These are phyloP conservation scores for Ceratocystiopsis brevicomis DNA, from an alignment of 2,329 filamentous ascomycete species.

Conservation along the genomic window DNA sequence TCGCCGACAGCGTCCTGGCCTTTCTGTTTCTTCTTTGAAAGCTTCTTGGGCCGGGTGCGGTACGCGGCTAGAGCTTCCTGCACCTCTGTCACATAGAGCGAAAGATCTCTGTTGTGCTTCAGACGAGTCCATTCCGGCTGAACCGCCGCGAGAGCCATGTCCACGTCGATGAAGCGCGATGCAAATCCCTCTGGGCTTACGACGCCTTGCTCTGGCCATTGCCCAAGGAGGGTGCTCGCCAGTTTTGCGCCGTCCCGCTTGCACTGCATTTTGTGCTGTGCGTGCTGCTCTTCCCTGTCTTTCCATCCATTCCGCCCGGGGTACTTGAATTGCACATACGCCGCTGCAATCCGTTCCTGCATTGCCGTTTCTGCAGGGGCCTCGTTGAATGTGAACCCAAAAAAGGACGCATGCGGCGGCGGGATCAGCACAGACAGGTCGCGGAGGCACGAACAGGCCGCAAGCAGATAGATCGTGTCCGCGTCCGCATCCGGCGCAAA, in stretches of 20 bases:
- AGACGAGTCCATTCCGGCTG: constrained; percentile 27
- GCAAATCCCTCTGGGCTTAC: not conserved
- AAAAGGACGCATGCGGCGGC: constrained; percentile 6
- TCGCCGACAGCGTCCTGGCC: no score
- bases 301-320: no score
- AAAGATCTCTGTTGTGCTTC: constrained; percentile 28
- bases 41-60: not conserved
- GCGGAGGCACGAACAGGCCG: constrained; percentile 23
- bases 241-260: not conserved
- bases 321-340: not conserved
- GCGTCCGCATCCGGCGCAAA: constrained; percentile 12
- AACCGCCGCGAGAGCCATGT: constrained; percentile 20
- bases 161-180: constrained; percentile 17
- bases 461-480: constrained; percentile 16
- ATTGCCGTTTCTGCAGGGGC: not conserved
- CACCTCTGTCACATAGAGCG: constrained; percentile 22
- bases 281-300: no score
- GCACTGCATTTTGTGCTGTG: no score
- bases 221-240: not conserved
- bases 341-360: not conserved
- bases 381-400: constrained; percentile 2
- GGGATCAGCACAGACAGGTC: constrained; percentile 20
- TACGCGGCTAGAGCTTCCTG: constrained; percentile 13
- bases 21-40: not conserved
- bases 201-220: not conserved